Base-by-base conservation (phyloP, 306 rosid genomes). In the Trifolium fragiferum region DNA sequence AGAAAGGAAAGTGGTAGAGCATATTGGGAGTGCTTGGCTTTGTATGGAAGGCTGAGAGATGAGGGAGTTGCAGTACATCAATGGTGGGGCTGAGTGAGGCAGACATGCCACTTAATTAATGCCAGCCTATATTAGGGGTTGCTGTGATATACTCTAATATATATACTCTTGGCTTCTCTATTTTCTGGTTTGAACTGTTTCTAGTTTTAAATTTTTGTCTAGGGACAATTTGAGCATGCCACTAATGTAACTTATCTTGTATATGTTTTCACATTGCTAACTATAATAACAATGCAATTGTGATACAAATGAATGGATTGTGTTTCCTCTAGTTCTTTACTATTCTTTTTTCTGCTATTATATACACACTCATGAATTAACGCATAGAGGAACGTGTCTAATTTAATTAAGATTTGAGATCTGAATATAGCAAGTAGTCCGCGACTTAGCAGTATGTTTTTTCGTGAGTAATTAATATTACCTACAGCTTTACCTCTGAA, bases 1-100 rank as follows among this genome's bases (percentile, higher is more conserved):
- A 50, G 40, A 16, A 58, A 50, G 40, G 74, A 82, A 68, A 76
- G 80, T 41, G 76, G 84, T 47, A 85, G 87, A 73, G 86, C 89
- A 55, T 88, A 85, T 74, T 86, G 91, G 93, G 90, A 86, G 73
- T 88, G 90, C 59, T 59, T 90, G 78, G 83, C 84, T 64, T 74
- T 88, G 88, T 87, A 88, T 82, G 93, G 87, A 76, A 88, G 82
- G 80, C 68, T 90, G 62, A 86, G 72, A 75, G 91, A 88, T 70
- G 87, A 79, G 33, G 96, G 96, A 67, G 85, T 86, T 79, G 91
- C 86, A 30, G 93, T 90, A 4, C 91, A 90, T 70, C 89, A 84
- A 73, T 88, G 96, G 93, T 86, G 89, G 87, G 73, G 65, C 14
- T 85, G 82, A 81, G 64, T 21, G 55, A 64, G 40, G 8, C 51